Evolutionary conservation across 2,329 filamentous ascomycete genomes (phyloP).

Genomic region (Talaromyces sp.): DNA sequence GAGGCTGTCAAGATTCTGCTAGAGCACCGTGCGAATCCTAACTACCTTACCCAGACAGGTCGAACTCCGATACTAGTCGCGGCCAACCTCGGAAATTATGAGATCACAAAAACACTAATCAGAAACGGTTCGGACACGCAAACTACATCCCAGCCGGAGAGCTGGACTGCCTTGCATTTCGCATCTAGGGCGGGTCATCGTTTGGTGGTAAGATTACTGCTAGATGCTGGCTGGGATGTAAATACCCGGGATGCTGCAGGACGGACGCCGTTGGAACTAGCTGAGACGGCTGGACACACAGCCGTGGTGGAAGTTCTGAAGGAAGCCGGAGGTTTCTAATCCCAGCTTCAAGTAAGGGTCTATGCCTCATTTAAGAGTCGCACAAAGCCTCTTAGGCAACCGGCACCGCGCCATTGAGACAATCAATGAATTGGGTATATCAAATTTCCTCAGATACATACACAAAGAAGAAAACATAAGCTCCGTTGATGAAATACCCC

Average conservation of each 20-base stretch:
- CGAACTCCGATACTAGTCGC: background rate
- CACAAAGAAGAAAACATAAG: background rate
- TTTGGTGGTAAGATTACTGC: slow-evolving; percentile 3
- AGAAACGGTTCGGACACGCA: background rate
- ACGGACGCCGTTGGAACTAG: background rate
- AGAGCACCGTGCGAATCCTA: slow-evolving; percentile 2
- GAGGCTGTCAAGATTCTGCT: background rate
- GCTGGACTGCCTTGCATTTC: slow-evolving; percentile 5
- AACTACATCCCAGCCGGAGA: background rate
- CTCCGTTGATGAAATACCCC: background rate
- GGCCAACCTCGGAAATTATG: background rate
- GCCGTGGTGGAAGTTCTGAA: slow-evolving; percentile 4
- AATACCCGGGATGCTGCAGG: background rate
- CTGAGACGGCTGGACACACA: background rate
- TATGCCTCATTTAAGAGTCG: background rate
- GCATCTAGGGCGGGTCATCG: background rate
- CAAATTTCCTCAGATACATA: background rate
- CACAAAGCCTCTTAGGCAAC: background rate
- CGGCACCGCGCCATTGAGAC: background rate
- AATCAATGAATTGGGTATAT: background rate
- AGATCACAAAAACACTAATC: background rate
- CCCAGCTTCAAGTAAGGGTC: background rate
- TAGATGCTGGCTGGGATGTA: background rate
- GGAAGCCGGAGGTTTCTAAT: background rate
- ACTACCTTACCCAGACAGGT: background rate